A percentile compares a stretch with the other conserved stretches of the same genome.
phyloP scores from a whole-genome alignment of 495 filamentous ascomycete genomes.

The Penicillium atrosanguineum region DNA sequence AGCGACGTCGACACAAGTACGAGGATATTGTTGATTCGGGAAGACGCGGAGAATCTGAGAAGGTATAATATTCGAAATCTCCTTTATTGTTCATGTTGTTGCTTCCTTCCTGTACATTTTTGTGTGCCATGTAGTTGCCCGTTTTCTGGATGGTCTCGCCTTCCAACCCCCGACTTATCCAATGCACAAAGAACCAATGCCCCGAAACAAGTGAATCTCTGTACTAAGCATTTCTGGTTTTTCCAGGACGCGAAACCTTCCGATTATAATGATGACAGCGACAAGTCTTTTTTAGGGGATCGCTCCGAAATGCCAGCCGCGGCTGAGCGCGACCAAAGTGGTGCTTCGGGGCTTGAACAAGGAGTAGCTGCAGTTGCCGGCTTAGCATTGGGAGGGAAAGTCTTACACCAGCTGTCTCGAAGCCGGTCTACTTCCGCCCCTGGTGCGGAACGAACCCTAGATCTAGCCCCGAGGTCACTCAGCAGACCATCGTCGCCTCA shows the following conservation, averaged over 20 bases:
- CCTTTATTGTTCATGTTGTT: slow-evolving; percentile 29
- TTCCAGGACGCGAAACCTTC: slow-evolving; percentile 38
- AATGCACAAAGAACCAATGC: slow-evolving; percentile 19
- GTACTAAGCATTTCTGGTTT: slow-evolving; percentile 39
- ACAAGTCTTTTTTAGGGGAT: slow-evolving; percentile 50
- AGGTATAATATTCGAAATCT: slow-evolving; percentile 47
- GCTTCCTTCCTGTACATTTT: slow-evolving; percentile 22
- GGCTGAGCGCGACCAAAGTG: slow-evolving; percentile 28
- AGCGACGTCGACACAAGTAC: slow-evolving; percentile 38
- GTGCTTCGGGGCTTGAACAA: slow-evolving; percentile 39
- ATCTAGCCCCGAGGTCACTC: slow-evolving; percentile 31
- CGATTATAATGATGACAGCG: slow-evolving; percentile 31
- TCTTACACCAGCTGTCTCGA: slow-evolving; percentile 29
- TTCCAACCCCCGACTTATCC: slow-evolving; percentile 11
- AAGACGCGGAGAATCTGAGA: slow-evolving; percentile 34
- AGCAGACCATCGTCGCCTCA: slow-evolving; percentile 41
- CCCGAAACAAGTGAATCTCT: slow-evolving; percentile 24
- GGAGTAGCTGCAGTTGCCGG: slow-evolving; percentile 17
- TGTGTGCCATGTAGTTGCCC: slow-evolving; percentile 32
- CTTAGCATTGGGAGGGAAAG: slow-evolving; percentile 17
- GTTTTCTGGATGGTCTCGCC: slow-evolving; percentile 17
- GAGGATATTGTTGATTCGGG: slow-evolving; percentile 38
- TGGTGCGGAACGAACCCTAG: slow-evolving; percentile 29
- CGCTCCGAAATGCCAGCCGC: slow-evolving; percentile 46
- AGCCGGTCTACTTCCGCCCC: slow-evolving; percentile 40